Percentiles rank a stretch among this genome's conserved stretches.
Conservation (phyloP, 129 eudicot genomes). For the Tanacetum coccineum region DNA sequence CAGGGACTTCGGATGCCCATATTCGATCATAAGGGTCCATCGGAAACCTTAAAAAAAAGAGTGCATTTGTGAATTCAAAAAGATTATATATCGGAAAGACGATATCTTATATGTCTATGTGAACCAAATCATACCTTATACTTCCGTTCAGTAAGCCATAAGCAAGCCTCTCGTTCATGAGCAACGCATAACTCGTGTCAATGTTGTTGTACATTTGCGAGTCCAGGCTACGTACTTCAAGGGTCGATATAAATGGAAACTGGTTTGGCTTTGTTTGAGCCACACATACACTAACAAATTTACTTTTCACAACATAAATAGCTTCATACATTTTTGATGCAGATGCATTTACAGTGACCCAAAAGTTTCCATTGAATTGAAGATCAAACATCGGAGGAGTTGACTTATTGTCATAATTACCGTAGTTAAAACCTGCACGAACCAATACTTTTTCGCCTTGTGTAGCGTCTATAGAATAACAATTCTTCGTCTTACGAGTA, state of each 20-base stretch:
- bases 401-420: constrained; percentile 58
- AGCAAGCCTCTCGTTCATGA: constrained; percentile 32
- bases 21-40: constrained; percentile 47
- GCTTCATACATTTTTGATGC: constrained; percentile 32
- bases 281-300: constrained; percentile 46
- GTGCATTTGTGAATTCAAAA: too few species aligned
- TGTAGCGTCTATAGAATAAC: constrained; percentile 31
- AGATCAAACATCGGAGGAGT: constrained; percentile 64
- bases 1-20: constrained; percentile 31
- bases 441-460: constrained; percentile 37
- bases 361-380: constrained; percentile 57
- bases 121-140: too few species aligned
- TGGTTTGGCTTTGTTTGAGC: constrained; percentile 45
- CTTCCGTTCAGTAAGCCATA: constrained; percentile 30
- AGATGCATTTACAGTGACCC: constrained; percentile 48
- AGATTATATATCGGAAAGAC: too few species aligned
- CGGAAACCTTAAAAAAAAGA: constrained; percentile 22
- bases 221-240: constrained; percentile 45
- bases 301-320: constrained; percentile 35
- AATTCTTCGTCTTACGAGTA: constrained; percentile 42
- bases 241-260: constrained; percentile 56
- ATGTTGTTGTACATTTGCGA: constrained; percentile 32
- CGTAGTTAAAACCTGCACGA: constrained; percentile 66
- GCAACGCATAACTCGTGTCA: constrained; percentile 33
- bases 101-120: too few species aligned